phyloP scores from a whole-genome alignment of 148 eudicot genomes.

The Salicornia ramosissima region DNA sequence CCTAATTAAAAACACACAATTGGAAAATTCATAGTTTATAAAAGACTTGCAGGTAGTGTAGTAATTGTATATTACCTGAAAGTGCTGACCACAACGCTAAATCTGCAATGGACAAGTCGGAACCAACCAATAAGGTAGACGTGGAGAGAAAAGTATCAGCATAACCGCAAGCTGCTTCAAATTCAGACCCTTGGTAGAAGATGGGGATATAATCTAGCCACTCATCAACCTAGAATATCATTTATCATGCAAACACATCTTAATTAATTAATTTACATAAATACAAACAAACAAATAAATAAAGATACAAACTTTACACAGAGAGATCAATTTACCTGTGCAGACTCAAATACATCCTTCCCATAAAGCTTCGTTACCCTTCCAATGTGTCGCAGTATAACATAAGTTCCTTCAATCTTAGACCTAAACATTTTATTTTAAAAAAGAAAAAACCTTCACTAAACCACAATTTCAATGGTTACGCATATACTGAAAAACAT shows the following conservation, averaged over 20 bases:
- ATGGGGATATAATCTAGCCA: slow-evolving; percentile 72
- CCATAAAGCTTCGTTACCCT: slow-evolving; percentile 45
- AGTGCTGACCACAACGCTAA: slow-evolving; percentile 78
- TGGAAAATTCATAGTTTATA: no score
- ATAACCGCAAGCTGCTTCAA: slow-evolving; percentile 73
- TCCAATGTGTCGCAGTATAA: slow-evolving; percentile 65
- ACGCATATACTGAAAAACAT: no score
- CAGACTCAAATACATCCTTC: slow-evolving; percentile 46
- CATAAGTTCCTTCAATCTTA: slow-evolving; percentile 49
- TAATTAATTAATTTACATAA: no score
- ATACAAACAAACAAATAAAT: not conserved
- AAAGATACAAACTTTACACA: slow-evolving; percentile 7
- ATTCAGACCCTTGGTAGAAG: slow-evolving; percentile 68
- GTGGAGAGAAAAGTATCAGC: slow-evolving; percentile 57
- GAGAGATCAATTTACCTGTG: no score
- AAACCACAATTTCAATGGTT: no score
- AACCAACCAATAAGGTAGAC: slow-evolving; percentile 68
- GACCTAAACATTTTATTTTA: no score
- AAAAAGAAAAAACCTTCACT: no score
- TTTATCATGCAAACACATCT: no score
- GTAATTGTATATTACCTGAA: no score
- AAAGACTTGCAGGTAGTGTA: no score
- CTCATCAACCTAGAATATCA: slow-evolving; percentile 53
- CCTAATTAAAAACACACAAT: not conserved
- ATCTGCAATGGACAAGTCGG: slow-evolving; percentile 70